Base-by-base conservation (phyloP, 2,329 filamentous ascomycete genomes). In the Curvularia hawaiiensis region DNA sequence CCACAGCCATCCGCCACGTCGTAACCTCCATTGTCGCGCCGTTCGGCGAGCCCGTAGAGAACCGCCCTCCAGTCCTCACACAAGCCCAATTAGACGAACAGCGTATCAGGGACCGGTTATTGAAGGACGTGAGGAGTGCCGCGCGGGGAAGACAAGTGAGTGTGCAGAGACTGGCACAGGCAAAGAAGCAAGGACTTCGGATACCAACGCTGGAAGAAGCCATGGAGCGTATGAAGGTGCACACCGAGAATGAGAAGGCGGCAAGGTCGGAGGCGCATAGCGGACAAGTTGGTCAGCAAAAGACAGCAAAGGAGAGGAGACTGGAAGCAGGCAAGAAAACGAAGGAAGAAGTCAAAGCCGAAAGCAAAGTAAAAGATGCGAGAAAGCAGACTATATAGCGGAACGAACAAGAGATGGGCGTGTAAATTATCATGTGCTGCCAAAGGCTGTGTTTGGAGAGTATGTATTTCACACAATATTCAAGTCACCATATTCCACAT, bases 21-120 rank as follows among this genome's bases (percentile, higher is more conserved):
- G 87, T 95, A 28, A 87, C 88, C 63, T 81, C 84, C 60, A 92
- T 95, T 65, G 84, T 94, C 60, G 88, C 90, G 3, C 90, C 89
- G 2, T 86, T 85, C 58, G 89, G 89, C 18, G 79, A 80, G 1
- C 83, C 87, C 2, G 84, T 90, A 52, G 81, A 86, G 28, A 81
- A 85, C 54, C 82, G 91, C 7, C 87, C 89, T 5, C 82, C 85
- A 0, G 81, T 95, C 11, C 88, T 88, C 26, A 86, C 82, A 0
- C 74, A 85, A 45, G 85, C 87, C 50, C 85, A 92, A 75, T 79
- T 85, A 43, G 80, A 86, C 66, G 81, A 74, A 50, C 78, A 80
- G 50, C 82, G 84, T 56, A 82, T 86, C 48, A 77, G 78, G 30
- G 83, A 85, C 74, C 83, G 83, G 54, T 77, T 79, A 31, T 79